These are phyloP conservation scores for Tarenaya hassleriana DNA, from an alignment of 345 rosid species.

Conservation along the genomic window DNA sequence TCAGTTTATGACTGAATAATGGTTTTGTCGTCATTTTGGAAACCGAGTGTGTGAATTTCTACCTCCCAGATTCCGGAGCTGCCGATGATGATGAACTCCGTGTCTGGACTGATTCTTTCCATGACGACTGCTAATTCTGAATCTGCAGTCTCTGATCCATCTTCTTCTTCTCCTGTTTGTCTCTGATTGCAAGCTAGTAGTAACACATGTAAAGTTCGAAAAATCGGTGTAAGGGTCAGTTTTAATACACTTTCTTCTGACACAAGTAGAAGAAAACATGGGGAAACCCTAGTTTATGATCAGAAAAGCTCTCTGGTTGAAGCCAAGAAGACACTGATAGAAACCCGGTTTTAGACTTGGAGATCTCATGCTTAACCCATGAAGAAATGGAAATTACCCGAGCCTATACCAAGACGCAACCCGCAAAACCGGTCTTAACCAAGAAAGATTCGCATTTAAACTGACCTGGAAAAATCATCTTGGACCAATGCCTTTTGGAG, in stretches of 20 bases:
- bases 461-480: constrained; percentile 32
- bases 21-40: background rate
- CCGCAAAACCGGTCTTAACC: too few species aligned
- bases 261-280: background rate
- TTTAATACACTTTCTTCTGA: background rate
- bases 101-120: constrained; percentile 38
- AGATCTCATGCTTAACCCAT: too few species aligned
- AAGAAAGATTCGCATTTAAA: background rate
- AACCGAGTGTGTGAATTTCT: background rate
- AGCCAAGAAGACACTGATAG: too few species aligned
- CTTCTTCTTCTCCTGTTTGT: constrained; percentile 20
- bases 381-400: too few species aligned
- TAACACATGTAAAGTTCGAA: background rate
- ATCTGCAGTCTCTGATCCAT: constrained; percentile 18
- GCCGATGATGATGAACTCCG: constrained; percentile 64
- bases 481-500: constrained; percentile 41
- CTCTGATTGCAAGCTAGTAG: constrained; percentile 34
- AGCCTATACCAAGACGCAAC: too few species aligned
- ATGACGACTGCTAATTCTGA: constrained; percentile 35
- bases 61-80: constrained; percentile 82
- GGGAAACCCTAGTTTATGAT: background rate
- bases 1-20: background rate
- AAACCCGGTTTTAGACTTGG: too few species aligned
- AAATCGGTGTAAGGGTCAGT: too few species aligned
- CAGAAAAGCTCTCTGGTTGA: background rate